phyloP scores from a whole-genome alignment of 768 basidiomycete species.

The Pholiota molesta region DNA sequence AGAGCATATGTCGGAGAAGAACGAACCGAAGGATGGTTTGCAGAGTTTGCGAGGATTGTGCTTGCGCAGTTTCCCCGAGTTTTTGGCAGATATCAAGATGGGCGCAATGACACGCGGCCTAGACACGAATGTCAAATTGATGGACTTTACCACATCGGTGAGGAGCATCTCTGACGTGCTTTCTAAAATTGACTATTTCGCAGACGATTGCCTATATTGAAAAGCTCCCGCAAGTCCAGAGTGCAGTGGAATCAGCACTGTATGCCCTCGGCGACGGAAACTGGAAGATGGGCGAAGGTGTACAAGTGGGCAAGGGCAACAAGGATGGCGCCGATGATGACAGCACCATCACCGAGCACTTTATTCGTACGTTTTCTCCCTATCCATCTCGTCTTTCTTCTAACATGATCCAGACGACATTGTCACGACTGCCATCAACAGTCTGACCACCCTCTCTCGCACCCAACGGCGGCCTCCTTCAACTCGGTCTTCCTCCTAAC shows the following conservation, averaged over 20 bases:
- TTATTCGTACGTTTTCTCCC: slow-evolving; percentile 57
- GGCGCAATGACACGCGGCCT: slow-evolving; percentile 57
- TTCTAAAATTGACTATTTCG: not conserved
- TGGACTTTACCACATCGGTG: slow-evolving; percentile 63
- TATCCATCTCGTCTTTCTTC: not conserved
- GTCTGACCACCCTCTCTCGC: slow-evolving; percentile 65
- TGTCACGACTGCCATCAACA: slow-evolving; percentile 63
- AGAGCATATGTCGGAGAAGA: slow-evolving; percentile 46
- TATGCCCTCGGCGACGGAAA: slow-evolving; percentile 82
- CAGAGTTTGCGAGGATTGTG: slow-evolving; percentile 68
- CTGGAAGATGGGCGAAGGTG: slow-evolving; percentile 90
- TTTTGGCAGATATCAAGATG: slow-evolving; percentile 76
- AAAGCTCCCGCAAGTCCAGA: slow-evolving; percentile 68
- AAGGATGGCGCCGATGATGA: slow-evolving; percentile 53
- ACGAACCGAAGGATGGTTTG: slow-evolving; percentile 74
- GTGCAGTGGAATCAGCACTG: slow-evolving; percentile 67
- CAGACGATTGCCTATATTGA: slow-evolving; percentile 74
- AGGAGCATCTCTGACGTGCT: slow-evolving; percentile 21
- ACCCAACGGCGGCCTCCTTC: slow-evolving; percentile 60
- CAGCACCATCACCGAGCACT: slow-evolving; percentile 70
- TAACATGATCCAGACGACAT: slow-evolving; percentile 60
- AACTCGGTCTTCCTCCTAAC: slow-evolving; percentile 77
- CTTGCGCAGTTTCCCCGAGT: slow-evolving; percentile 83
- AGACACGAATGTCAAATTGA: slow-evolving; percentile 65
- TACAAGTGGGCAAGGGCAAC: slow-evolving; percentile 48